These are phyloP conservation scores for carrot (Daucus carota) DNA, from an alignment of 129 eudicot genomes.

Conservation along the genomic window DH1_v3.0 NC_030382.2:49077001-49077500, in stretches of 20 bases:
- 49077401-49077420: conserved; percentile 42
- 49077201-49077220: too few relatives aligned
- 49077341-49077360: background rate
- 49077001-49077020: background rate
- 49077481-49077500: conserved; percentile 97
- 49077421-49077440: conserved; percentile 64
- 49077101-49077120: too few relatives aligned
- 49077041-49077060: background rate
- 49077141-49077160: too few relatives aligned
- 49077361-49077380: background rate
- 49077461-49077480: conserved; percentile 79
- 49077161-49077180: too few relatives aligned
- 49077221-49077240: too few relatives aligned
- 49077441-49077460: conserved; percentile 73
- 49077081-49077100: too few relatives aligned
- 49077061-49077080: too few relatives aligned
- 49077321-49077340: background rate
- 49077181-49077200: too few relatives aligned
- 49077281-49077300: background rate
- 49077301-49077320: background rate
- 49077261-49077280: too few relatives aligned
- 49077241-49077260: too few relatives aligned
- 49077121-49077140: too few relatives aligned
- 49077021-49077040: background rate
- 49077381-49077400: conserved; percentile 42